These are phyloP conservation scores for Pythium plurisporium DNA, from an alignment of 352 stramenopile species.

Conservation along the genomic window DNA sequence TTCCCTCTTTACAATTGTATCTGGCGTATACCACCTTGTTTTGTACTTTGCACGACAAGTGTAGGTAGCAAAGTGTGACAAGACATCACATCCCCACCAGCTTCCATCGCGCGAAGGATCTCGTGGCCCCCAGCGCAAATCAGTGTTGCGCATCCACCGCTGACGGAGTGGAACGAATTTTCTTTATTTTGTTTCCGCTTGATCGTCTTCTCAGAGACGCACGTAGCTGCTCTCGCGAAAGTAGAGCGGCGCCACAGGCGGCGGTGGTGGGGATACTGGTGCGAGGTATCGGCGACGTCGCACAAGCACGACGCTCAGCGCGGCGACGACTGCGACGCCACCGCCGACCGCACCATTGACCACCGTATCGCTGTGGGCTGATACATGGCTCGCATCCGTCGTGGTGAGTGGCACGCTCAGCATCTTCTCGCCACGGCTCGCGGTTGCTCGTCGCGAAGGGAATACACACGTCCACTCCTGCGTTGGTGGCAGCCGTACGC, in stretches of 20 bases:
- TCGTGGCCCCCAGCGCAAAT: too few species aligned
- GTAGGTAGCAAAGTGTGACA: too few species aligned
- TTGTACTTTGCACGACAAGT: too few species aligned
- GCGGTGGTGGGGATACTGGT: not conserved
- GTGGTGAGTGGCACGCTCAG: not conserved
- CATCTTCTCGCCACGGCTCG: too few species aligned
- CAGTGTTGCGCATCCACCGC: too few species aligned
- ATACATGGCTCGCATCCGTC: not conserved
- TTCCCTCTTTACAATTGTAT: too few species aligned
- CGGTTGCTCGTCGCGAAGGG: not conserved
- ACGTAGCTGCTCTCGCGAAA: not conserved
- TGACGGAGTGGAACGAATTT: not conserved
- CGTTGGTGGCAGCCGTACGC: conserved; percentile 17
- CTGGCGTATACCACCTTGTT: too few species aligned
- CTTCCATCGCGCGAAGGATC: conserved; percentile 1
- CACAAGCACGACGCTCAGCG: conserved; percentile 8
- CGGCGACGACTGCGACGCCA: conserved; percentile 6
- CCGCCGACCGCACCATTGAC: conserved; percentile 4
- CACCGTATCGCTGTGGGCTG: not conserved
- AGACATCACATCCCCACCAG: not conserved
- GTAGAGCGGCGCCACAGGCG: conserved; percentile 2
- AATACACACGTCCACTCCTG: conserved; percentile 40
- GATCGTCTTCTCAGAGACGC: not conserved
- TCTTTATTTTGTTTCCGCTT: not conserved
- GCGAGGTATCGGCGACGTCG: not conserved